phyloP scores from a whole-genome alignment of 1,139 yeast genomes.

The Taphrina deformans region DNA sequence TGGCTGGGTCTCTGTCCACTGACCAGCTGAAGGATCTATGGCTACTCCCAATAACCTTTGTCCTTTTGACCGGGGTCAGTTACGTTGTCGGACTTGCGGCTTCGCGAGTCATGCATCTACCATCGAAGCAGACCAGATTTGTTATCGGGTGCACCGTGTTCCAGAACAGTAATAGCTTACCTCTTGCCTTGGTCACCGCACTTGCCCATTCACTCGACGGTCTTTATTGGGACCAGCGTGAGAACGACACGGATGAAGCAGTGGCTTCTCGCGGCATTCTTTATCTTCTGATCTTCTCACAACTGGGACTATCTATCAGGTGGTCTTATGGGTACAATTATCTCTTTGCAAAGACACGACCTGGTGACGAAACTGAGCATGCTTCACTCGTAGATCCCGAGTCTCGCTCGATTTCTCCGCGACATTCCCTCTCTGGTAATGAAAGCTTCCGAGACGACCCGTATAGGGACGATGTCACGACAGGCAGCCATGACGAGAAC shows the following conservation, averaged over 20 bases:
- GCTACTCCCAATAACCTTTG: slow-evolving; percentile 71
- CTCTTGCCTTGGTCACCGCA: slow-evolving; percentile 35
- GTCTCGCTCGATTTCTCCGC: background rate
- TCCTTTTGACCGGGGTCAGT: slow-evolving; percentile 63
- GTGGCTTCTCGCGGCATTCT: slow-evolving; percentile 79
- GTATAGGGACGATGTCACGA: background rate
- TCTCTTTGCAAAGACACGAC: slow-evolving; percentile 47
- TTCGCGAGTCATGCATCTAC: slow-evolving; percentile 54
- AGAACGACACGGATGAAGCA: slow-evolving; percentile 64
- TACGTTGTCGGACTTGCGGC: slow-evolving; percentile 56
- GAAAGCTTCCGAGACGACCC: slow-evolving; percentile 10
- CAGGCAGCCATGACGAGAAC: background rate
- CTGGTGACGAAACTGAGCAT: slow-evolving; percentile 29
- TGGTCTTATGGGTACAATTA: slow-evolving; percentile 95
- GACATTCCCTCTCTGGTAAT: background rate
- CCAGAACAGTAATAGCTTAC: slow-evolving; percentile 53
- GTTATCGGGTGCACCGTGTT: slow-evolving; percentile 89
- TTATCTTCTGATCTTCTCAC: slow-evolving; percentile 76
- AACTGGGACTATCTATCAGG: slow-evolving; percentile 75
- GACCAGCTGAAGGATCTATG: slow-evolving; percentile 67
- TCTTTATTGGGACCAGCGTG: slow-evolving; percentile 70
- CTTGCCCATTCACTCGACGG: slow-evolving; percentile 43
- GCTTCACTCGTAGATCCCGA: slow-evolving; percentile 27
- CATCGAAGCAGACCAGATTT: slow-evolving; percentile 67
- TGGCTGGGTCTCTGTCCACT: slow-evolving; percentile 71